phyloP scores from a whole-genome alignment of 345 rosid species.

The Arabidopsis arenosa region DNA sequence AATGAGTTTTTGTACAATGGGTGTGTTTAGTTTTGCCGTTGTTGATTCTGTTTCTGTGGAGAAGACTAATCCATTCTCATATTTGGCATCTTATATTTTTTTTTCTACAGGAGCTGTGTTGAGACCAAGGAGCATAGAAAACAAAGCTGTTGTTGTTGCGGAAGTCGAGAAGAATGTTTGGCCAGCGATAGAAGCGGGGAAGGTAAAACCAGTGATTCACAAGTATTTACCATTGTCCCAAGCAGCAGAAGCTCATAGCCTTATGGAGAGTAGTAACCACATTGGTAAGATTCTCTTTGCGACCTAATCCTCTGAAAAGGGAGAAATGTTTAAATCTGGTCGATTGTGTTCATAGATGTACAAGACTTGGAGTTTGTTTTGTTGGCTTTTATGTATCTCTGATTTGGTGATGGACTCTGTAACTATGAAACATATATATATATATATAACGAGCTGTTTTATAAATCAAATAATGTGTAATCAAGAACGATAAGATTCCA shows the following conservation, averaged over 20 bases:
- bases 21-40: too few relatives aligned
- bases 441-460: too few relatives aligned
- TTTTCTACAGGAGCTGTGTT: slow-evolving; percentile 70
- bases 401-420: background rate
- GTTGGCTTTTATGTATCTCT: slow-evolving; percentile 16
- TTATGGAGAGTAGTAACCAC: slow-evolving; percentile 80
- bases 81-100: background rate
- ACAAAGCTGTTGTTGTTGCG: slow-evolving; percentile 68
- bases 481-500: too few relatives aligned
- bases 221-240: slow-evolving; percentile 57
- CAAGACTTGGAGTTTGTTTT: slow-evolving; percentile 26
- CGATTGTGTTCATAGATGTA: slow-evolving; percentile 5
- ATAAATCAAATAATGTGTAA: too few relatives aligned
- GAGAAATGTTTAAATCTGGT: slow-evolving; percentile 6
- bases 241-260: slow-evolving; percentile 76
- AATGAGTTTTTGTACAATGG: too few relatives aligned
- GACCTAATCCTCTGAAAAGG: slow-evolving; percentile 43
- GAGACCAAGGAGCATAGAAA: slow-evolving; percentile 67
- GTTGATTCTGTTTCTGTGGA: too few relatives aligned
- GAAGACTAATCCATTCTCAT: too few relatives aligned
- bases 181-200: slow-evolving; percentile 74
- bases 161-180: slow-evolving; percentile 87
- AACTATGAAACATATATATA: slow-evolving; percentile 12
- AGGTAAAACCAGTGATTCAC: slow-evolving; percentile 74
- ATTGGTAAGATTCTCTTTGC: slow-evolving; percentile 80